Evolutionary conservation across 192 early-diverging fungal species (phyloP).

Genomic region (Funneliformis mosseae): DNA sequence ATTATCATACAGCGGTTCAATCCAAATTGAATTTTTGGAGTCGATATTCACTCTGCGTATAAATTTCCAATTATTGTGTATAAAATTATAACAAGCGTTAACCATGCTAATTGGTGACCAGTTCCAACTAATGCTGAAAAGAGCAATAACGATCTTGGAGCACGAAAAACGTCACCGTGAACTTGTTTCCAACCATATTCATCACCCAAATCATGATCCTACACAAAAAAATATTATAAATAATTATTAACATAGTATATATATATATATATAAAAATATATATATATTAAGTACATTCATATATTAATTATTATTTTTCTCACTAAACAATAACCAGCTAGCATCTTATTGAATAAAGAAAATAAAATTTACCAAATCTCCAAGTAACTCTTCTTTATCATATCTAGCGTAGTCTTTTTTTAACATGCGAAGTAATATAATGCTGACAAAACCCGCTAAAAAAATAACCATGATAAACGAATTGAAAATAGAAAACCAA

Average conservation of each 20-base stretch:
- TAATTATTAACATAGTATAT: too few species aligned
- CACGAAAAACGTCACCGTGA: constrained; percentile 84
- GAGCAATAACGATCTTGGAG: constrained; percentile 62
- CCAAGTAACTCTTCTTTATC: constrained; percentile 66
- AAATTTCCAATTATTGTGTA: constrained; percentile 60
- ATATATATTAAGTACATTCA: too few species aligned
- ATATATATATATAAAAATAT: too few species aligned
- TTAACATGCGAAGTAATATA: constrained; percentile 72
- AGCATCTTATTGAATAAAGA: neutral
- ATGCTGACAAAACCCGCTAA: constrained; percentile 74
- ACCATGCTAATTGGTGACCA: constrained; percentile 59
- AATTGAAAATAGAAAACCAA: constrained; percentile 84
- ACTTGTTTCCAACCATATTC: constrained; percentile 92
- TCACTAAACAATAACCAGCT: too few species aligned
- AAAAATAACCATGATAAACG: constrained; percentile 81
- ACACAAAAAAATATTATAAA: constrained; percentile 18
- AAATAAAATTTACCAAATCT: constrained; percentile 59
- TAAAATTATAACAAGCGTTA: constrained; percentile 55
- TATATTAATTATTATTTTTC: too few species aligned
- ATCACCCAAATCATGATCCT: constrained; percentile 74
- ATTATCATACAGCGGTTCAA: neutral
- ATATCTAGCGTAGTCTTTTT: constrained; percentile 76
- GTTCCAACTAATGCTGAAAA: constrained; percentile 73
- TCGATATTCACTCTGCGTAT: constrained; percentile 49
- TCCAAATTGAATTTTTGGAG: constrained; percentile 13